Evolutionary conservation across 2,329 filamentous ascomycete species (phyloP).

Genomic region (Ophiostoma tasmaniense): DNA sequence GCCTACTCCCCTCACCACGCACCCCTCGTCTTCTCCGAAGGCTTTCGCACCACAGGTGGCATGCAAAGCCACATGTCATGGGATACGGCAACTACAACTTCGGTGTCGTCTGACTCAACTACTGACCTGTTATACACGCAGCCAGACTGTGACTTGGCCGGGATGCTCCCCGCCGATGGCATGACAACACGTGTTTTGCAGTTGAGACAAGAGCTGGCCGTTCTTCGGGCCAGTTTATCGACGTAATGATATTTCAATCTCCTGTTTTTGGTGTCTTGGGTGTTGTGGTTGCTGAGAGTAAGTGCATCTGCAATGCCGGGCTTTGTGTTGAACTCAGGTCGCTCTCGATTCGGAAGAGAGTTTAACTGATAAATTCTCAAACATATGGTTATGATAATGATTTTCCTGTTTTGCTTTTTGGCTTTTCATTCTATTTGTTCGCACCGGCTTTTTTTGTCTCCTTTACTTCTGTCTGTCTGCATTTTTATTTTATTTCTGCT

Average conservation of each 20-base stretch:
- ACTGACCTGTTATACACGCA: not conserved
- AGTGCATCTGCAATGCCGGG: not conserved
- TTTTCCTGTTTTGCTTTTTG: not conserved
- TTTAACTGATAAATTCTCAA: no score
- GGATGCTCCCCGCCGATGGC: not conserved
- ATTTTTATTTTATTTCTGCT: not conserved
- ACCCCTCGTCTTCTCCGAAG: constrained; percentile 9
- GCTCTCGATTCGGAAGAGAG: no score
- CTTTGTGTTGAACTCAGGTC: not conserved
- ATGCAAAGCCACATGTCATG: constrained; percentile 6
- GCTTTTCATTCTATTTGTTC: not conserved
- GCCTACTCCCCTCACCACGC: constrained; percentile 4
- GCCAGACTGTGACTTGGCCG: not conserved
- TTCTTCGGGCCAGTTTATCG: constrained; percentile 7
- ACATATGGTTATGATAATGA: not conserved
- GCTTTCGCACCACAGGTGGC: not conserved
- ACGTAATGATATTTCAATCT: not conserved
- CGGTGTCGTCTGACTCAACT: not conserved
- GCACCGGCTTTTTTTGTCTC: not conserved
- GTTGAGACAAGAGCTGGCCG: constrained; percentile 13
- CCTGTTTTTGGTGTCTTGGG: not conserved
- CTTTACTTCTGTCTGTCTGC: no score
- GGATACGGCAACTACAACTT: not conserved
- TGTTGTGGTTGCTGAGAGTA: not conserved
- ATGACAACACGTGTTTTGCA: constrained; percentile 10